A percentile compares a stretch with the other conserved stretches of the same genome.
These are phyloP conservation scores for Fusarium clavum DNA, from an alignment of 2,329 filamentous ascomycete genomes.

Conservation along the genomic window DNA sequence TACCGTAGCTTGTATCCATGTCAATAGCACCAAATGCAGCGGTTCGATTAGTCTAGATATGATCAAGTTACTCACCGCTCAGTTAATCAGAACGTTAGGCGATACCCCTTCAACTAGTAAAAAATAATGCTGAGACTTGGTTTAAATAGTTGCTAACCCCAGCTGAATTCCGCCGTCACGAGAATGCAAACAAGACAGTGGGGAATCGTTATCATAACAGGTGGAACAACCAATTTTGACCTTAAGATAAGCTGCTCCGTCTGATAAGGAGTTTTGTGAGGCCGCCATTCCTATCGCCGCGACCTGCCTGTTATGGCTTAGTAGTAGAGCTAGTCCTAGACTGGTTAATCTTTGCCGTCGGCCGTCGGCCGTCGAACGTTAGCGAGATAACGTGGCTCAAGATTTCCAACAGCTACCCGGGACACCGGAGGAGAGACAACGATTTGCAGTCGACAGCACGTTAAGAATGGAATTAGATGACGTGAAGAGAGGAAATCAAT, in stretches of 20 bases:
- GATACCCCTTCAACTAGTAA: too few species aligned
- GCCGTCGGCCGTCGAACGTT: not conserved
- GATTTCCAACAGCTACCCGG: not conserved
- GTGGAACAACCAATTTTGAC: not conserved
- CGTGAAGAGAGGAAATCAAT: not conserved
- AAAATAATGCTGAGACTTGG: not conserved
- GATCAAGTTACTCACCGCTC: too few species aligned
- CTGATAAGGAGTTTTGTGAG: not conserved
- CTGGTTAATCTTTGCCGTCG: not conserved
- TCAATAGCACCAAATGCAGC: not conserved
- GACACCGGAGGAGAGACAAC: not conserved
- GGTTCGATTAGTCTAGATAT: too few species aligned
- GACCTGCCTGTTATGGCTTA: not conserved
- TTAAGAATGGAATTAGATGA: too few species aligned
- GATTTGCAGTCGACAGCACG: accelerated
- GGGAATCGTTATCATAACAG: not conserved
- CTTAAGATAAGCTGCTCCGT: not conserved
- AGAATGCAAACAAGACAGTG: not conserved
- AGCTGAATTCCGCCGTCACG: not conserved
- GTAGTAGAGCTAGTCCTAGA: not conserved
- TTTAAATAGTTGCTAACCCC: too few species aligned
- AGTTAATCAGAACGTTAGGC: too few species aligned
- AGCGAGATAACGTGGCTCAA: not conserved
- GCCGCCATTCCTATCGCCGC: not conserved
- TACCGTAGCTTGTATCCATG: not conserved